Evolutionary conservation across 371 early-diverging fungal genomes (phyloP).

Genomic region (Mucor sp.): DNA sequence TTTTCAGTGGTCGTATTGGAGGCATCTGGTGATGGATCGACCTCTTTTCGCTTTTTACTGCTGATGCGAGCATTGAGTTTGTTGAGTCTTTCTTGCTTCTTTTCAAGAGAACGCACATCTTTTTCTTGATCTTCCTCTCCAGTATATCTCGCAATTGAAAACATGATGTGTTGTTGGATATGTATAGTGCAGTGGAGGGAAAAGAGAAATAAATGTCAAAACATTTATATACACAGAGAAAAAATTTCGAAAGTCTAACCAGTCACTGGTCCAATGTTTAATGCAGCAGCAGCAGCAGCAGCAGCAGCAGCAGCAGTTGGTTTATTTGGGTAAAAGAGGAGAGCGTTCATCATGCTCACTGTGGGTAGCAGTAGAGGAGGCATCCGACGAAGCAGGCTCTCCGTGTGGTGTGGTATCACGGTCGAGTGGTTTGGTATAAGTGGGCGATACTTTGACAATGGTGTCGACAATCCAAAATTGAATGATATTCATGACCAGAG

Average conservation of each 20-base stretch:
- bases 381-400: neutral
- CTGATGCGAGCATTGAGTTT: conserved; percentile 25
- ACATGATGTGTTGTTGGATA: conserved; percentile 17
- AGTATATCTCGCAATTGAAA: conserved; percentile 37
- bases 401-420: neutral
- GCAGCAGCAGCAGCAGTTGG: neutral
- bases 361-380: neutral
- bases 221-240: too few species aligned
- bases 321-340: conserved; percentile 21
- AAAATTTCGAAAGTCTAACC: conserved; percentile 5
- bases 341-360: conserved; percentile 13
- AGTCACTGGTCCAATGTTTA: neutral
- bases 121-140: conserved; percentile 30
- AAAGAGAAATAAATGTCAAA: neutral
- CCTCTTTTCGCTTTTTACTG: conserved; percentile 23
- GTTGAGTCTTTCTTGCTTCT: conserved; percentile 27
- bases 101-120: conserved; percentile 30
- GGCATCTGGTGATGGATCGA: neutral
- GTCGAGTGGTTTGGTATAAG: neutral
- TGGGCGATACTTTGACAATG: conserved; percentile 53
- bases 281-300: neutral
- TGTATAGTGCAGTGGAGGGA: neutral
- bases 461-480: conserved; percentile 74
- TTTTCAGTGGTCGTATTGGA: neutral
- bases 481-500: conserved; percentile 67